Evolutionary conservation across 257 asterid species (phyloP).

Genomic region (Scutellaria minor): DNA sequence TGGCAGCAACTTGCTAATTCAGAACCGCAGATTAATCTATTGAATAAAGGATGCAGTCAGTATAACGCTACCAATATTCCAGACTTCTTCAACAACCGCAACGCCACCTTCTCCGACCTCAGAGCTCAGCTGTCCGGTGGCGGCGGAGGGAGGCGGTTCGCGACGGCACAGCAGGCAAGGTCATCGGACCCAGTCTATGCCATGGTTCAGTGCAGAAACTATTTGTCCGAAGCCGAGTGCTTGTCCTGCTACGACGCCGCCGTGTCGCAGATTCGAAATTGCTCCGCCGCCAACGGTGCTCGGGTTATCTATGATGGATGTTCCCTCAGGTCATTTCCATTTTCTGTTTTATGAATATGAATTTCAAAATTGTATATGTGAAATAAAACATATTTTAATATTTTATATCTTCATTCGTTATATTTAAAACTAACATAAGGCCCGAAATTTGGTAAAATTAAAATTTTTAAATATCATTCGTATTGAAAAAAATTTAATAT

Average conservation of each 20-base stretch:
- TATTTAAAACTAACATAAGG: no score
- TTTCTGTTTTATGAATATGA: not conserved
- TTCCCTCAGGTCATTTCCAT: slow-evolving; percentile 63
- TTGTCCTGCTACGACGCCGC: slow-evolving; percentile 79
- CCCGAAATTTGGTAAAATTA: no score
- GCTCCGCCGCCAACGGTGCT: slow-evolving; percentile 84
- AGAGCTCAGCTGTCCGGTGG: slow-evolving; percentile 52
- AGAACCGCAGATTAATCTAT: slow-evolving; percentile 63
- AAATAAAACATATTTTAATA: no score
- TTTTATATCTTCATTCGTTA: no score
- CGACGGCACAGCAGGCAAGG: slow-evolving; percentile 66
- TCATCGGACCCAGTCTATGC: slow-evolving; percentile 71
- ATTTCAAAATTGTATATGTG: not conserved
- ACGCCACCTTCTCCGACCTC: slow-evolving; percentile 64
- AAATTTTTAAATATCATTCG: no score
- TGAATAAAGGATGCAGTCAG: slow-evolving; percentile 74
- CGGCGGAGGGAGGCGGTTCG: slow-evolving; percentile 49
- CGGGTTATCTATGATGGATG: slow-evolving; percentile 88
- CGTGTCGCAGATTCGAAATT: slow-evolving; percentile 61
- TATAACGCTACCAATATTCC: slow-evolving; percentile 55
- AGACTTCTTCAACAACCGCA: slow-evolving; percentile 57
- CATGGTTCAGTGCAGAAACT: slow-evolving; percentile 81
- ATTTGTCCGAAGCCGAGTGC: slow-evolving; percentile 62
- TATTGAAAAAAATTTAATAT: no score
- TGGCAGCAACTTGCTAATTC: slow-evolving; percentile 33